These are phyloP conservation scores for Delphinella strobiligena DNA, from an alignment of 2,329 filamentous ascomycete genomes.

Conservation along the genomic window DNA sequence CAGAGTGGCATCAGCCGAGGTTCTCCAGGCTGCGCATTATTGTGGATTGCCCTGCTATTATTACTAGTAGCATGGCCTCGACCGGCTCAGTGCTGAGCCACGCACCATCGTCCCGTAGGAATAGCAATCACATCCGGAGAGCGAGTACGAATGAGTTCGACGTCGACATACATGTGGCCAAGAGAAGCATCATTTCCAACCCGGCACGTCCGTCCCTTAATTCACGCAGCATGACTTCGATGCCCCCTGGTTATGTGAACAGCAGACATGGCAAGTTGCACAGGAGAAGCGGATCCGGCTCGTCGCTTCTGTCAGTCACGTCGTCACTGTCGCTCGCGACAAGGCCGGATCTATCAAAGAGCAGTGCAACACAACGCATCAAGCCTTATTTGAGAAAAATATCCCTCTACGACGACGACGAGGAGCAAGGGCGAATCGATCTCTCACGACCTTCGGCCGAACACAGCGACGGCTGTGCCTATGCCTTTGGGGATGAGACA, in stretches of 20 bases:
- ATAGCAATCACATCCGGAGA: too few relatives aligned
- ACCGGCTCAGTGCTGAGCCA: too few relatives aligned
- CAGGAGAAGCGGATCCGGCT: conserved; percentile 18
- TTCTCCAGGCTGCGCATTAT: too few relatives aligned
- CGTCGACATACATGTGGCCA: too few relatives aligned
- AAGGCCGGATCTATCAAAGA: conserved; percentile 19
- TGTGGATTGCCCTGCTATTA: too few relatives aligned
- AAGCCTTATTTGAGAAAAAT: conserved; percentile 45
- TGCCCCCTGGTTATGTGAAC: conserved; percentile 2
- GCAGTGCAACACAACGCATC: conserved; percentile 30
- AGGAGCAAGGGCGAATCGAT: conserved; percentile 34
- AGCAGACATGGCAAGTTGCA: conserved; percentile 16
- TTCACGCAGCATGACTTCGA: conserved; percentile 9
- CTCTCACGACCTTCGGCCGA: conserved; percentile 43
- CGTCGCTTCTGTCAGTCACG: conserved; percentile 14
- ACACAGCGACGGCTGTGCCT: conserved; percentile 37
- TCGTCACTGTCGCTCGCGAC: conserved; percentile 16
- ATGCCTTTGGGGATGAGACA: too few relatives aligned
- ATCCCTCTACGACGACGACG: conserved; percentile 32
- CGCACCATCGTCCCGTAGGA: too few relatives aligned
- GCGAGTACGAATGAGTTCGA: too few relatives aligned
- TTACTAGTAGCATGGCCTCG: too few relatives aligned
- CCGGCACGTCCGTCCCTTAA: too few relatives aligned
- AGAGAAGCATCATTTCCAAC: too few relatives aligned
- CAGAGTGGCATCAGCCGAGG: too few relatives aligned